Evolutionary conservation across 371 early-diverging fungal genomes (phyloP).

Genomic region (Phascolomyces articulosus): DNA sequence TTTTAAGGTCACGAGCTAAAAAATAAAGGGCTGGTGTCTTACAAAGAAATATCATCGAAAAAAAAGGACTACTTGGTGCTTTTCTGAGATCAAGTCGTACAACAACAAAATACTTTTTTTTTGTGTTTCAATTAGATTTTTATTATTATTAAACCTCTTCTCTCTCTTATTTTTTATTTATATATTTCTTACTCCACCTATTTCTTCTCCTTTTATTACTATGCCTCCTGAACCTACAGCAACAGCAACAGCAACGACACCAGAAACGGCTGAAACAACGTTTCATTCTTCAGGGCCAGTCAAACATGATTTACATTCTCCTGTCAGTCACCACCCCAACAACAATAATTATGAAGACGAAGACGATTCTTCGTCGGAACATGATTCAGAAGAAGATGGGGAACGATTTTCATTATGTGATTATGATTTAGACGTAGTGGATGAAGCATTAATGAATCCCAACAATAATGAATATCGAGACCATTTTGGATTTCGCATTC

Average conservation of each 20-base stretch:
- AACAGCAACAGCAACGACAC: neutral
- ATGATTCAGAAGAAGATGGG: neutral
- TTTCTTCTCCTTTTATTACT: neutral
- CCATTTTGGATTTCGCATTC: conserved; percentile 48
- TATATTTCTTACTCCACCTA: neutral
- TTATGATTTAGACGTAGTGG: conserved; percentile 49
- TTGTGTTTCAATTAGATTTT: neutral
- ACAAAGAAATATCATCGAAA: no score
- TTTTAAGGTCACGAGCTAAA: no score
- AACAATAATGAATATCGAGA: conserved; percentile 38
- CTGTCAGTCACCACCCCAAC: neutral
- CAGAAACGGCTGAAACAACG: no score
- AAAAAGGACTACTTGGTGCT: no score
- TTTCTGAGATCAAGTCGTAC: neutral
- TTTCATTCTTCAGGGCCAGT: neutral
- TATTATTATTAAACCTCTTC: neutral
- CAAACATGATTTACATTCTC: neutral
- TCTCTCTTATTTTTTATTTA: neutral
- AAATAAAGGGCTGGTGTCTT: no score
- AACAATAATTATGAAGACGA: neutral
- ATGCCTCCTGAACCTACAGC: neutral
- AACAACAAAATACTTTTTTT: neutral
- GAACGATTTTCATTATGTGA: conserved; percentile 23
- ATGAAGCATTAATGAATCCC: conserved; percentile 41
- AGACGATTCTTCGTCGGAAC: conserved; percentile 3